These are phyloP conservation scores for Syzygium oleosum DNA, from an alignment of 345 rosid genomes.

Conservation along the genomic window DNA sequence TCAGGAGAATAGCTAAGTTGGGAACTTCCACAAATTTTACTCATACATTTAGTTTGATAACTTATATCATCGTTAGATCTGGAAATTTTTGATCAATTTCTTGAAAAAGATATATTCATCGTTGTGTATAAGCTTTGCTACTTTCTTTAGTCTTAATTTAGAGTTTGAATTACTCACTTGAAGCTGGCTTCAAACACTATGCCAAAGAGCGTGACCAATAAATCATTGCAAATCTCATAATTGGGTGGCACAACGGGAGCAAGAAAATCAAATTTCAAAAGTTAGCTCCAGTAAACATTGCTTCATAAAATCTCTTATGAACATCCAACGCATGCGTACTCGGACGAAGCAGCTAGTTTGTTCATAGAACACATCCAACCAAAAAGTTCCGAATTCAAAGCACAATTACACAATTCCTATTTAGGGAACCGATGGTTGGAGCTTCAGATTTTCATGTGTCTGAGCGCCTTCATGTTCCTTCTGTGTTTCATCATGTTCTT, in stretches of 20 bases:
- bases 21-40: neutral
- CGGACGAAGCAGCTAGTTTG: neutral
- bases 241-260: neutral
- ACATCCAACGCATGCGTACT: slow-evolving; percentile 45
- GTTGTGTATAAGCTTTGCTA: neutral
- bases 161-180: neutral
- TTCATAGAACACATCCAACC: neutral
- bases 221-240: neutral
- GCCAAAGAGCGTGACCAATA: neutral
- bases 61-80: neutral
- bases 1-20: neutral
- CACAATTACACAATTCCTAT: too few species aligned
- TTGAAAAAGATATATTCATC: neutral
- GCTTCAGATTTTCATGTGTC: slow-evolving; percentile 1
- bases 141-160: too few species aligned
- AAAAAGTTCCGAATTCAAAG: too few species aligned
- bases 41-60: neutral
- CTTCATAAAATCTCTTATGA: slow-evolving; percentile 62
- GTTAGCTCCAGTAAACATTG: slow-evolving; percentile 45
- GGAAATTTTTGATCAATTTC: neutral
- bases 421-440: slow-evolving; percentile 5
- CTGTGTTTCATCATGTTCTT: neutral
- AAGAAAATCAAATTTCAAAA: neutral
- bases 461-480: slow-evolving; percentile 3
- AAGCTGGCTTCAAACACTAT: neutral